Evolutionary conservation across 331 rosid genomes (phyloP).

Genomic region (Arachis monticola): DNA sequence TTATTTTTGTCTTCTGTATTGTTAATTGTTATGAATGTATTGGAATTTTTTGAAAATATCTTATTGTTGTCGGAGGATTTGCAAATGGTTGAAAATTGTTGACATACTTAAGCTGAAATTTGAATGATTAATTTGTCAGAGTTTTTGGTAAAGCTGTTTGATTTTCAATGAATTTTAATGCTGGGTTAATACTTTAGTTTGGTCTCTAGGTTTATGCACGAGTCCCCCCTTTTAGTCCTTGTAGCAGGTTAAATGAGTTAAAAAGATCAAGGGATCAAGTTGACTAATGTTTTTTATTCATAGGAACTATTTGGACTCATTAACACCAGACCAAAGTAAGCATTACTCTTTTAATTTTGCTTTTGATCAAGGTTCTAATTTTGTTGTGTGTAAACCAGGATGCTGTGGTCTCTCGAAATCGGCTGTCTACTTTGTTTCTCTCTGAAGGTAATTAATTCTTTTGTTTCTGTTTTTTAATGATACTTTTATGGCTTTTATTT

Average conservation of each 20-base stretch:
- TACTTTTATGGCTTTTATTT: not conserved
- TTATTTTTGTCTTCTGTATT: not conserved
- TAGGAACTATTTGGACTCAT: too few relatives aligned
- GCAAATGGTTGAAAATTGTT: not conserved
- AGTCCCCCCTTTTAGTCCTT: too few relatives aligned
- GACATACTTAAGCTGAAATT: constrained; percentile 16
- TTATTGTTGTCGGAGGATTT: not conserved
- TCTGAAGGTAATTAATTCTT: constrained; percentile 57
- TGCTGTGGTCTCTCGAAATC: constrained; percentile 61
- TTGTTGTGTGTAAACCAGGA: constrained; percentile 55
- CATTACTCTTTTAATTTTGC: constrained; percentile 14
- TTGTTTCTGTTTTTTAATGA: constrained; percentile 1
- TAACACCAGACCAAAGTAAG: too few relatives aligned
- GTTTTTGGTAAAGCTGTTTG: not conserved
- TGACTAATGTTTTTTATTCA: too few relatives aligned
- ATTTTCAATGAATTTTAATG: not conserved
- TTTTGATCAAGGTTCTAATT: constrained; percentile 13
- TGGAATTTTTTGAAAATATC: not conserved
- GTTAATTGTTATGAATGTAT: not conserved
- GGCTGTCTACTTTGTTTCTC: constrained; percentile 61
- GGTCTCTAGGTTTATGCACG: too few relatives aligned
- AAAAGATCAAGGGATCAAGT: too few relatives aligned
- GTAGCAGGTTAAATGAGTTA: too few relatives aligned
- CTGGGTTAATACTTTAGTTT: too few relatives aligned
- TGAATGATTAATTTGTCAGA: not conserved